phyloP scores from a whole-genome alignment of 208 protist species.

The Endotrypanum monterogeii region DNA sequence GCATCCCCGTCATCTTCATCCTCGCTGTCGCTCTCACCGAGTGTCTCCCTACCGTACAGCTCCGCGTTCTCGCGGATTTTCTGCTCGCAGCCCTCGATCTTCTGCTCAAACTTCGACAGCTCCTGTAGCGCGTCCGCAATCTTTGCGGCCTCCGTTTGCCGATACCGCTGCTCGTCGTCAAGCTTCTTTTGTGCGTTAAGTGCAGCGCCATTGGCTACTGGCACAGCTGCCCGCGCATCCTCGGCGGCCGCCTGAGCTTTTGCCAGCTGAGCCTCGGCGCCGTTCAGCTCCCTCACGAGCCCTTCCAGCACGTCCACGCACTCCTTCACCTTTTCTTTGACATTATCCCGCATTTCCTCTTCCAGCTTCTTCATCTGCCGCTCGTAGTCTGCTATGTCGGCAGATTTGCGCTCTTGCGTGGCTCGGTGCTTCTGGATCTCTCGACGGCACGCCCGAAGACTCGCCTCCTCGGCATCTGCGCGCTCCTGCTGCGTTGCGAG shows the following conservation, averaged over 20 bases:
- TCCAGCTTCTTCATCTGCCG: slow-evolving; percentile 58
- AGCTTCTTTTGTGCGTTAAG: slow-evolving; percentile 71
- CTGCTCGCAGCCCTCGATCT: slow-evolving; percentile 86
- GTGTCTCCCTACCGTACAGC: slow-evolving; percentile 87
- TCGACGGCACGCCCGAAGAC: slow-evolving; percentile 66
- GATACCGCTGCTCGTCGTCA: slow-evolving; percentile 84
- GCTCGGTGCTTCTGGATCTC: slow-evolving; percentile 69
- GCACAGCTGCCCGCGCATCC: slow-evolving; percentile 58
- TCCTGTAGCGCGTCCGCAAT: slow-evolving; percentile 84
- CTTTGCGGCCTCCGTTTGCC: slow-evolving; percentile 73
- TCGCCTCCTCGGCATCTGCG: slow-evolving; percentile 71
- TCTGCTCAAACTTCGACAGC: slow-evolving; percentile 85
- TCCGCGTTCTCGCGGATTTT: slow-evolving; percentile 86
- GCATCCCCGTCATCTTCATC: not conserved
- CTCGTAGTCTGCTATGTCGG: slow-evolving; percentile 65
- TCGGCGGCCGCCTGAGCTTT: slow-evolving; percentile 61
- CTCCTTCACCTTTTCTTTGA: slow-evolving; percentile 53
- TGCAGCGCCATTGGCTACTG: slow-evolving; percentile 56
- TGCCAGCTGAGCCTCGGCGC: slow-evolving; percentile 52
- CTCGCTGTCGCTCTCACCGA: slow-evolving; percentile 45
- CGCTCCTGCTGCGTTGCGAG: slow-evolving; percentile 68
- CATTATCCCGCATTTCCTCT: slow-evolving; percentile 61
- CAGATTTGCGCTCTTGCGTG: slow-evolving; percentile 67
- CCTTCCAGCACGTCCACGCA: slow-evolving; percentile 51
- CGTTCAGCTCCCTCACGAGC: slow-evolving; percentile 51